A percentile compares a stretch with the other conserved stretches of the same genome.
Evolutionary conservation across 768 basidiomycete genomes (phyloP).

Genomic region (Lentinula guzmanii): DNA sequence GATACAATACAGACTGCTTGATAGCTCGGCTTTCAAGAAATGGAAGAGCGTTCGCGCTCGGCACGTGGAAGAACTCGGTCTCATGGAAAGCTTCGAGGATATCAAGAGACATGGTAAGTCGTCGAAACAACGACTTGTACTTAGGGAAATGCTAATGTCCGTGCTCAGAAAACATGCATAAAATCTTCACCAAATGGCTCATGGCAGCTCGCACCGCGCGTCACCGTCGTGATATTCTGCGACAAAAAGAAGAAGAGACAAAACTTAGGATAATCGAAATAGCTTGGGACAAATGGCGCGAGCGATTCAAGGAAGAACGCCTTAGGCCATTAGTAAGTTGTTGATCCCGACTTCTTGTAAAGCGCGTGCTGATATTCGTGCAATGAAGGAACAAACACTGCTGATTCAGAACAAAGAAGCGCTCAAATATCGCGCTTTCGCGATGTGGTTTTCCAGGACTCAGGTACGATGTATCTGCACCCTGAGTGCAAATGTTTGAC

Average conservation of each 20-base stretch:
- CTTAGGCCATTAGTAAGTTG: slow-evolving; percentile 54
- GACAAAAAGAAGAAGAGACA: slow-evolving; percentile 58
- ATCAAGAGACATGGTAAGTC: slow-evolving; percentile 71
- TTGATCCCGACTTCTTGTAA: slow-evolving; percentile 1
- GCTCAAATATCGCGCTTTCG: slow-evolving; percentile 61
- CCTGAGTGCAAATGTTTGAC: background rate
- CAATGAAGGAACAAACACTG: slow-evolving; percentile 51
- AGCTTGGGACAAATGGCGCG: slow-evolving; percentile 80
- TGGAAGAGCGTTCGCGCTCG: slow-evolving; percentile 61
- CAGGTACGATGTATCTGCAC: slow-evolving; percentile 33
- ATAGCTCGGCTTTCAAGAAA: slow-evolving; percentile 54
- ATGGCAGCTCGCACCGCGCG: slow-evolving; percentile 50
- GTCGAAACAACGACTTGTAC: background rate
- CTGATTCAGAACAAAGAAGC: slow-evolving; percentile 53
- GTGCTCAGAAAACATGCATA: slow-evolving; percentile 54
- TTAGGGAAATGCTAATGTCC: background rate
- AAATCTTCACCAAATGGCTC: slow-evolving; percentile 69
- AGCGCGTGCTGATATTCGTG: background rate
- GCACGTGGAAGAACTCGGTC: slow-evolving; percentile 64
- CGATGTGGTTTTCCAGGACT: slow-evolving; percentile 71
- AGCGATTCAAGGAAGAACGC: slow-evolving; percentile 57
- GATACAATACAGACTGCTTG: background rate
- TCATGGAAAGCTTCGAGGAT: slow-evolving; percentile 81
- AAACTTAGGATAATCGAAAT: slow-evolving; percentile 41
- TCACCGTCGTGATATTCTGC: slow-evolving; percentile 54